Evolutionary conservation across 257 asterid genomes (phyloP), one percentile per base, ranked within the genome.

Genomic region (Petrea volubilis): DNA sequence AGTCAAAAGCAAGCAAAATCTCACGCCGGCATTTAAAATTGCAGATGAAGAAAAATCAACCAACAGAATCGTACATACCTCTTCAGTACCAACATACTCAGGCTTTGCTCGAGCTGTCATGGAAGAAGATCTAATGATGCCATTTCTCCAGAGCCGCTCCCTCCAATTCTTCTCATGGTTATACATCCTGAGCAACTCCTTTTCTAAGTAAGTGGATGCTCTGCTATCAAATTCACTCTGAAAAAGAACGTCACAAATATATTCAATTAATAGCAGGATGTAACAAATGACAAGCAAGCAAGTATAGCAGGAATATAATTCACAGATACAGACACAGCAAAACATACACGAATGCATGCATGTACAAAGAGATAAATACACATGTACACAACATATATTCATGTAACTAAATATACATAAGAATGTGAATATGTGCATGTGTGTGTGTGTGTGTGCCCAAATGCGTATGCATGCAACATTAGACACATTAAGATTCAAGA

Each of bases 141-240:
- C 97, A 85, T 83, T 85, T 84, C 63, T 86, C 97, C 98, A 89
- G 33, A 93, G 86, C 67, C 64, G 77, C 84, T 93, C 96, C 80
- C 98, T 86, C 94, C 96, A 87, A 59, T 81, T 63, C 80, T 78
- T 91, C 74, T 93, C 98, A 74, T 78, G 85, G 68, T 76, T 62
- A 73, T 81, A 84, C 66, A 89, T 77, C 84, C 97, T 86, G 68
- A 78, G 81, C 78, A 91, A 77, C 84, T 93, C 98, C 64, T 74
- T 71, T 68, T 80, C 77, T 74, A 93, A 77, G 86, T 83, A 91
- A 53, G 77, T 40, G 28, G 96, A 90, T 62, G 76, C 87, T 81
- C 84, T 82, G 77, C 77, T 74, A 73, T 89, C 92, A 79, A 78
- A 74, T 33, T 82, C 87, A 74, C 85, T 81, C 97, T 91, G 93